Evolutionary conservation across 2,329 filamentous ascomycete species (phyloP).

Genomic region (Cercospora janseana): DNA sequence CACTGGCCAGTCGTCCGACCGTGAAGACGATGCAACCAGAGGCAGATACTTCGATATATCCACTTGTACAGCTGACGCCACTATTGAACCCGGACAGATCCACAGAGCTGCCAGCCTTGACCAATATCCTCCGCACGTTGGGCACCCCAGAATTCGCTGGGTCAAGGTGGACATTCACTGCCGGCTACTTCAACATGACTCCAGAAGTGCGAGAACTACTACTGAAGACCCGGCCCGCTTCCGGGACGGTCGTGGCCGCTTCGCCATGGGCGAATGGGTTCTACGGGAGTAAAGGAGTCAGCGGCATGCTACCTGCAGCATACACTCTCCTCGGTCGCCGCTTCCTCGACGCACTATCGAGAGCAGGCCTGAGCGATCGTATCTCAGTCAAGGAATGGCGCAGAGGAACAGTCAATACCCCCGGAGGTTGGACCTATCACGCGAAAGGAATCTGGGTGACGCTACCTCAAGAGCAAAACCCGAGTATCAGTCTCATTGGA

Average conservation of each 20-base stretch:
- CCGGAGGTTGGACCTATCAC: conserved; percentile 93
- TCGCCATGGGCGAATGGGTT: conserved; percentile 95
- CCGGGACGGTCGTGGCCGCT: conserved; percentile 84
- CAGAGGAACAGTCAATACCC: conserved; percentile 73
- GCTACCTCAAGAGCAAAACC: conserved; percentile 60
- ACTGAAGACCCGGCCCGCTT: conserved; percentile 66
- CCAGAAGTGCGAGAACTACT: conserved; percentile 77
- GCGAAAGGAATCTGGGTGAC: conserved; percentile 95
- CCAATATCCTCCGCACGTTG: conserved; percentile 68
- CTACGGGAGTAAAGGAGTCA: conserved; percentile 82
- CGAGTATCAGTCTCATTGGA: conserved; percentile 78
- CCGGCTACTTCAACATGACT: conserved; percentile 97
- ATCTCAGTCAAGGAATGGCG: conserved; percentile 86
- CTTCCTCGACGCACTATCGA: conserved; percentile 66
- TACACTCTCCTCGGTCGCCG: conserved; percentile 84
- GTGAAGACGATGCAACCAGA: conserved; percentile 23
- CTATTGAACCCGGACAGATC: conserved; percentile 76
- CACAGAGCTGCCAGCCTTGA: conserved; percentile 83
- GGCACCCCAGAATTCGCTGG: conserved; percentile 61
- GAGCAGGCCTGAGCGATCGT: conserved; percentile 53
- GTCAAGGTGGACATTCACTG: conserved; percentile 91
- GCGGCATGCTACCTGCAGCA: conserved; percentile 83
- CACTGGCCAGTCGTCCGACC: conserved; percentile 58
- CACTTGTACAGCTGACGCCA: conserved; percentile 83
- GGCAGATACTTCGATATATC: conserved; percentile 74